Percentiles rank a stretch among this genome's conserved stretches.
Conservation (phyloP, 805 yeast species). For the Metschnikowia picachoensis region DNA sequence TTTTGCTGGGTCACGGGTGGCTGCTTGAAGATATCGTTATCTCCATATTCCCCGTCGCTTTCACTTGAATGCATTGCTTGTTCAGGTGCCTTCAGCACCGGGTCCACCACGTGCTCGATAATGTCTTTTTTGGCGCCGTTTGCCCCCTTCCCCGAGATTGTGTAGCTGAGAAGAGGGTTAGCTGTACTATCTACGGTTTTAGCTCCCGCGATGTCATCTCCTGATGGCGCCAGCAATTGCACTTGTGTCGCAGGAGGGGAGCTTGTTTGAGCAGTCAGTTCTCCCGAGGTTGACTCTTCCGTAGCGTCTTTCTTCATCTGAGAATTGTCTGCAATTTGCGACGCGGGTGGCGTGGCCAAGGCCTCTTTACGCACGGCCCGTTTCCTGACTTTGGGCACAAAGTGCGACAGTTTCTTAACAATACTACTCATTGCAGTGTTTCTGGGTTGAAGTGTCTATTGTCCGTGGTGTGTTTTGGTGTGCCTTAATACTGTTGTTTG, state of each 20-base stretch:
- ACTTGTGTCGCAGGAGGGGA: slow-evolving; percentile 5
- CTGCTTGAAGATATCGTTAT: slow-evolving; percentile 31
- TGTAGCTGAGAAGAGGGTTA: slow-evolving; percentile 1
- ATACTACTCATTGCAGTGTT: slow-evolving; percentile 40
- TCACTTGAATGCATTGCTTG: slow-evolving; percentile 10
- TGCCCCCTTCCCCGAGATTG: background rate
- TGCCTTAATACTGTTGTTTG: too few species aligned
- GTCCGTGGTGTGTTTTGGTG: too few species aligned
- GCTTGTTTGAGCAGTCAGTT: background rate
- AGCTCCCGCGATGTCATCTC: background rate
- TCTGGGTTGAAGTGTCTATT: too few species aligned
- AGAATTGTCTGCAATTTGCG: slow-evolving; percentile 7
- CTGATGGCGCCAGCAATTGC: too few species aligned
- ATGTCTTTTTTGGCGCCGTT: background rate
- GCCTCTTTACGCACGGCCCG: slow-evolving; percentile 20
- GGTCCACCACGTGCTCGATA: slow-evolving; percentile 26
- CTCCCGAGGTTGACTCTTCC: background rate
- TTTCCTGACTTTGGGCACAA: slow-evolving; percentile 53
- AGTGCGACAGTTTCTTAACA: slow-evolving; percentile 52
- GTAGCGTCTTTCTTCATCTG: too few species aligned
- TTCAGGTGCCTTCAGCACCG: slow-evolving; percentile 19
- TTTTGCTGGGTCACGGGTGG: slow-evolving; percentile 16
- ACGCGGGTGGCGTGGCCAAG: slow-evolving; percentile 16
- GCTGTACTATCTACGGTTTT: background rate
- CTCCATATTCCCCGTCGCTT: slow-evolving; percentile 21